Conservation (phyloP, 2,329 filamentous ascomycete species). For the Phyllosticta paracitricarpa region DNA sequence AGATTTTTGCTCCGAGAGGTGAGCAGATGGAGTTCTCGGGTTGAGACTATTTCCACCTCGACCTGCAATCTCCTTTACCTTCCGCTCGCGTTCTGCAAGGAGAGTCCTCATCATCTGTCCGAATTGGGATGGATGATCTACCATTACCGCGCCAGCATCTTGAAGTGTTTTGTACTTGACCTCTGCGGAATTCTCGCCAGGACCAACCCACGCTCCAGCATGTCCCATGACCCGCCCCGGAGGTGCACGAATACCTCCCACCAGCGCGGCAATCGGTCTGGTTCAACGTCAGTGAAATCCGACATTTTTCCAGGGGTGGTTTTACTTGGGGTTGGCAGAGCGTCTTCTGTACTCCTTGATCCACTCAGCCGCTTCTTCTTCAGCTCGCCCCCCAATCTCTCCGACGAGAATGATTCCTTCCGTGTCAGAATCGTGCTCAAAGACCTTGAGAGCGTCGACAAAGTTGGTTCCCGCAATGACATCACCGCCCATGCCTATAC, state of each 20-base stretch:
- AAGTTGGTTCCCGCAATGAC: conserved; percentile 65
- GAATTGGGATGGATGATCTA: conserved; percentile 68
- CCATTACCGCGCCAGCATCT: conserved; percentile 56
- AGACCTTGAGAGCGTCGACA: conserved; percentile 57
- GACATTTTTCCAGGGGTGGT: conserved; percentile 9
- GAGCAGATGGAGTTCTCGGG: background rate
- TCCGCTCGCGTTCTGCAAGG: conserved; percentile 36
- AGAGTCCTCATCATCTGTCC: conserved; percentile 57
- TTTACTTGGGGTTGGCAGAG: conserved; percentile 53
- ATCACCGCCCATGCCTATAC: conserved; percentile 70
- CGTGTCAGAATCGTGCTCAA: conserved; percentile 57
- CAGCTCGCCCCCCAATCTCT: conserved; percentile 60
- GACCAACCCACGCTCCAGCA: conserved; percentile 60
- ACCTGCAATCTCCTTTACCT: conserved; percentile 30
- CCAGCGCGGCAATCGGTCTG: conserved; percentile 62
- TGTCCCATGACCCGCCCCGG: conserved; percentile 66
- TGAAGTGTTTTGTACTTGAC: conserved; percentile 60
- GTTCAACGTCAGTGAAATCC: conserved; percentile 9
- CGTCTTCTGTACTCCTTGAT: conserved; percentile 55
- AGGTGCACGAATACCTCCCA: conserved; percentile 57
- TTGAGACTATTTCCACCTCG: background rate
- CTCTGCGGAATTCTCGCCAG: conserved; percentile 53
- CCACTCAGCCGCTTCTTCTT: conserved; percentile 65
- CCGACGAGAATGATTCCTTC: conserved; percentile 63
- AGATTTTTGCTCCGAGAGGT: conserved; percentile 21